phyloP scores from a whole-genome alignment of 176 grass and related monocot genomes.

The Avena sativa region DNA sequence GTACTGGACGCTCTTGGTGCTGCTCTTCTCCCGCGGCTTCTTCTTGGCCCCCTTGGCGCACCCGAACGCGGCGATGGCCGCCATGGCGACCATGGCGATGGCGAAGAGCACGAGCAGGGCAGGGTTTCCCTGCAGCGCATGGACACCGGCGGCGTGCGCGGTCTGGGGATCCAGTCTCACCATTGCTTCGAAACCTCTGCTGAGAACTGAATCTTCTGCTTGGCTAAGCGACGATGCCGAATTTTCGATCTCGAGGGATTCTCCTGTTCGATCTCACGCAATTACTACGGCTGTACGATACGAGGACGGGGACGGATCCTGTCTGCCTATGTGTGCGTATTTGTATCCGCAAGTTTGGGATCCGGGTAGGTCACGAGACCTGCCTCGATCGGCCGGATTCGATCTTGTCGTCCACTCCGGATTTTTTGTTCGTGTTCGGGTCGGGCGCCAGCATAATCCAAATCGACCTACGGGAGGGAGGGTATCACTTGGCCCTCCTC shows the following conservation, averaged over 20 bases:
- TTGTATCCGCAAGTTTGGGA: background rate
- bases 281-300: background rate
- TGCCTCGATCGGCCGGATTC: background rate
- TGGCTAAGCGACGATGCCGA: background rate
- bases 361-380: background rate
- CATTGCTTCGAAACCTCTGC: background rate
- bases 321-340: background rate
- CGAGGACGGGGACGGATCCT: background rate
- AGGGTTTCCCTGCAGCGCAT: background rate
- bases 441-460: background rate
- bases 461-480: background rate
- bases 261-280: background rate
- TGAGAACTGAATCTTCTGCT: background rate
- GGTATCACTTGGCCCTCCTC: no score
- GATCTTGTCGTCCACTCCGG: background rate
- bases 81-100: conserved; percentile 19
- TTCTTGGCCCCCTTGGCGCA: conserved; percentile 51
- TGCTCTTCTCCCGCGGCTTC: conserved; percentile 27
- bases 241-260: background rate
- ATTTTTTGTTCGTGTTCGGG: background rate
- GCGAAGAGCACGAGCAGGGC: background rate
- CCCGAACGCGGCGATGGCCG: conserved; percentile 53
- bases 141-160: background rate
- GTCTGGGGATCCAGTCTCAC: background rate
- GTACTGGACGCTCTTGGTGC: conserved; percentile 47